phyloP scores from a whole-genome alignment of 2,329 filamentous ascomycete genomes.

The Aspergillus pseudonomiae region DNA sequence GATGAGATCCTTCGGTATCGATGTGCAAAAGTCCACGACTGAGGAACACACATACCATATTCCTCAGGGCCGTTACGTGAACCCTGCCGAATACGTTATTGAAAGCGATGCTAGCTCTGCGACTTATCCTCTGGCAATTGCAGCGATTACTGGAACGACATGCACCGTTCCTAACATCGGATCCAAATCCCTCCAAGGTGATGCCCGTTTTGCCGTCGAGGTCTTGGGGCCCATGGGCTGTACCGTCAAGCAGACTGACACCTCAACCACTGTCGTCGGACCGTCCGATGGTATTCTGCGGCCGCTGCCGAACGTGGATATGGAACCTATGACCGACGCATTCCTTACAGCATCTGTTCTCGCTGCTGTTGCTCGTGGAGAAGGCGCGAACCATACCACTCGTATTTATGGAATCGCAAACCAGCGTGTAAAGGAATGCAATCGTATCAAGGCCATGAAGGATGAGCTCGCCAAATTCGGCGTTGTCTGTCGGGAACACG shows the following conservation, averaged over 20 bases:
- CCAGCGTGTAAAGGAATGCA: constrained; percentile 97
- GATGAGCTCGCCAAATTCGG: constrained; percentile 93
- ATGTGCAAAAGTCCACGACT: constrained; percentile 72
- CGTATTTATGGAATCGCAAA: constrained; percentile 94
- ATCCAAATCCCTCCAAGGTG: constrained; percentile 86
- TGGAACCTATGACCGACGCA: constrained; percentile 99
- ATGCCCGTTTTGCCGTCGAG: constrained; percentile 90
- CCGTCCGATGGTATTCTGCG: constrained; percentile 74
- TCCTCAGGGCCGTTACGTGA: constrained; percentile 79
- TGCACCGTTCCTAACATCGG: constrained; percentile 98
- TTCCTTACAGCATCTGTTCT: constrained; percentile 94
- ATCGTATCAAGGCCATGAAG: constrained; percentile 93
- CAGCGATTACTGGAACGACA: constrained; percentile 91
- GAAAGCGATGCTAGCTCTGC: constrained; percentile 98
- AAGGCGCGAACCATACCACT: constrained; percentile 64
- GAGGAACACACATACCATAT: constrained; percentile 94
- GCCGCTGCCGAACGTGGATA: constrained; percentile 81
- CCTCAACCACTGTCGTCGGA: constrained; percentile 89
- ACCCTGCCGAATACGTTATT: constrained; percentile 82
- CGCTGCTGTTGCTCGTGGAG: constrained; percentile 81
- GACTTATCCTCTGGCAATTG: constrained; percentile 91
- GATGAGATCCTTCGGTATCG: constrained; percentile 90
- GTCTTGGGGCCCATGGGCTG: constrained; percentile 94
- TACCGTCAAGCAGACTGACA: constrained; percentile 77
- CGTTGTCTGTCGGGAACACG: constrained; percentile 80